Base-by-base conservation (phyloP, 2,329 filamentous ascomycete species). In the Botrytis squamosa region DNA sequence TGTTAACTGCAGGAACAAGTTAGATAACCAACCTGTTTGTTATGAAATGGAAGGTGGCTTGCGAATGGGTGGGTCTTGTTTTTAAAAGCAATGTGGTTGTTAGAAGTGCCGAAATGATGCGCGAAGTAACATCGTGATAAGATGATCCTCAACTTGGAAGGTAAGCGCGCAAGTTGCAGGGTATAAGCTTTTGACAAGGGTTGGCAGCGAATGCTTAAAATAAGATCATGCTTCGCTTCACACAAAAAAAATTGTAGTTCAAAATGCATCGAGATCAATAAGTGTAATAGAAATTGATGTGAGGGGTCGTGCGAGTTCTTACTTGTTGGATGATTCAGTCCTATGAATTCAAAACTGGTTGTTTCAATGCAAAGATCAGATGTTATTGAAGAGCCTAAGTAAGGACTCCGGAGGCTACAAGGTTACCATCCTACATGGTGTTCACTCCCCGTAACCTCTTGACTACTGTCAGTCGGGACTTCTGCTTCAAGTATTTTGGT, bases 101-200 rank as follows among this genome's bases (percentile, higher is more conserved):
- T 40, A 16, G 25, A 40, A 62, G 59, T 38, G 22, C 59, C 59
- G 38, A 40, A 62, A n/a, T n/a, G 36, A 33, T 36, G n/a, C 60
- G 22, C 38, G 38, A 59, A 59, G 57, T 63, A 63, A 42, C 36
- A 22, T 66, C 29, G 44, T 66, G 44, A 66, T 66, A 66, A 52
- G 46, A 12, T 55, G 46, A 49, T 18, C 46, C 46, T 55, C 42
- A 55, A 55, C 33, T 67, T 38, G 65, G 65, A 55, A 40, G 36
- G 65, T 67, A 67, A 40, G 65, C 65, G 46, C 65, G 65, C 22
- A 6, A 66, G 64, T 38, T 46, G 38, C 60, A n/a, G 64, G 64
- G 64, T 52, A 66, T 38, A 22, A 36, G 46, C 25, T 22, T 25
- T 38, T 49, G 25, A 46, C 33, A 66, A 52, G 22, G 33, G 22